Base-by-base conservation (phyloP, 805 yeast genomes). In the Candida nitratophila region DNA sequence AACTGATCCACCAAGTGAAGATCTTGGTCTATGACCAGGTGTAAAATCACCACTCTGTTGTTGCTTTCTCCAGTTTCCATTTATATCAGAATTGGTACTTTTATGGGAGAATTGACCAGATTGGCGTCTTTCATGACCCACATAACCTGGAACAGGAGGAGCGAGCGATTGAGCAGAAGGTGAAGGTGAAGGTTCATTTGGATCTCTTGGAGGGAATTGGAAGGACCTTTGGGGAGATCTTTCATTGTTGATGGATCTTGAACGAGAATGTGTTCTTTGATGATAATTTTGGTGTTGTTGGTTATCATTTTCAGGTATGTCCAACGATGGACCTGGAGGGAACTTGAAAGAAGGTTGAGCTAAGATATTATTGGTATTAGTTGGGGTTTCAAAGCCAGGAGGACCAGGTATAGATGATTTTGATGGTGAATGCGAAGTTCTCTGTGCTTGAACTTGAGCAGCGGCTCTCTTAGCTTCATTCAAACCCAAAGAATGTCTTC, bases 401-500 rank as follows among this genome's bases (percentile, higher is more conserved):
- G 43, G 47, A 8, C 44, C 31, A 9, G 57, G 44, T 2, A 50
- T 32, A 2, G 59, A 47, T 22, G 53, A 30, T 39, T 59, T 60
- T 10, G 66, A 56, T 26, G 69, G 69, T 11, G 70, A 64, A 30
- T 53, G 53, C 14, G 55, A 52, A 10, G 60, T 50, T 61, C 89
- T 75, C 60, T 87, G 93, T 2, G 84, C 82, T 58, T 83, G 88
- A 33, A 81, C 90, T 52, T 81, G 82, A 4, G 96, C 96, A n/a
- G 99, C 99, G 7, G 97, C 97, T 53, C 83, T 83, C 55, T 86
- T 89, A 12, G 98, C 98, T 65, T 91, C 99, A 43, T 81, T 81
- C 46, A 91, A 71, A 2, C 95, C 97, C 47, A 91, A 69, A 0
- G 97, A 89, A 61, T 91, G 98, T 61, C 99, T 79, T 68, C 99